phyloP scores from a whole-genome alignment of 768 basidiomycete genomes.

The Omphalotus guepiniiformis region DNA sequence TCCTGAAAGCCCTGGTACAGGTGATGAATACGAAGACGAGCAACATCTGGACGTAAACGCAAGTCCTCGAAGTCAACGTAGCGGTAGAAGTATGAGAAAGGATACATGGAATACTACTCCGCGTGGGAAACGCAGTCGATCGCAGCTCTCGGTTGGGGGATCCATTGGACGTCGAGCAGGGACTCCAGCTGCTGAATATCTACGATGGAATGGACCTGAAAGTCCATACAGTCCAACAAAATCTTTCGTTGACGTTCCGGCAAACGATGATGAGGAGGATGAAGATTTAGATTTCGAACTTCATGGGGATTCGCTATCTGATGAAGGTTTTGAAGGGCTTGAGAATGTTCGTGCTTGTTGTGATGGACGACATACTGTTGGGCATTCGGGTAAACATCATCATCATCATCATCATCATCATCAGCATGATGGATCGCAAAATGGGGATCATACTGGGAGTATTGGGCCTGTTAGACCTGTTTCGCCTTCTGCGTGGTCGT shows the following conservation, averaged over 20 bases:
- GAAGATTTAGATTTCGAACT: constrained; percentile 82
- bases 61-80: constrained; percentile 75
- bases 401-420: constrained; percentile 60
- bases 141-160: constrained; percentile 69
- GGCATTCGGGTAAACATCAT: constrained; percentile 49
- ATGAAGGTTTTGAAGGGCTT: constrained; percentile 79
- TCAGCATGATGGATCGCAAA: constrained; percentile 40
- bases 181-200: constrained; percentile 89
- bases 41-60: constrained; percentile 42
- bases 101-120: constrained; percentile 76
- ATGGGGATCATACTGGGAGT: constrained; percentile 49
- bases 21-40: constrained; percentile 48
- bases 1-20: constrained; percentile 48
- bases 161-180: constrained; percentile 83
- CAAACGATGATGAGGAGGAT: constrained; percentile 34
- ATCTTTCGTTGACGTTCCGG: constrained; percentile 55
- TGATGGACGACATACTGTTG: constrained; percentile 84
- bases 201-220: constrained; percentile 74
- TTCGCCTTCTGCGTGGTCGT: constrained; percentile 78
- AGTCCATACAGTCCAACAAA: constrained; percentile 72
- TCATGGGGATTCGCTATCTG: constrained; percentile 66
- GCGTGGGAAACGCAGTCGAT: constrained; percentile 72
- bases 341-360: constrained; percentile 95
- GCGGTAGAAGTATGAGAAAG: constrained; percentile 52
- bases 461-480: constrained; percentile 48